phyloP scores from a whole-genome alignment of 805 yeast genomes.

The Spathaspora hagerdaliae region DNA sequence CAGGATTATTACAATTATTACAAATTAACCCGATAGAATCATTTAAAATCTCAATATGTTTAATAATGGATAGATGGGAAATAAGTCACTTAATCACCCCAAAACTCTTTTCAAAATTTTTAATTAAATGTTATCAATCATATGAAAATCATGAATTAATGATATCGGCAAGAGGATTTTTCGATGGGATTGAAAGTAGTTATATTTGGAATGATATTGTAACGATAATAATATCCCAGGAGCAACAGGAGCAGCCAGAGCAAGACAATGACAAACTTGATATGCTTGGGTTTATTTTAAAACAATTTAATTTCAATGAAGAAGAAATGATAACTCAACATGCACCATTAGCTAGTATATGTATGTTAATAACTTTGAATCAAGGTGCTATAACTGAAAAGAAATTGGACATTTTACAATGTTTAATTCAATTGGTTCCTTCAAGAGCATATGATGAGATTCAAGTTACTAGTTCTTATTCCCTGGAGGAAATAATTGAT shows the following conservation, averaged over 20 bases:
- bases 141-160: constrained; percentile 41
- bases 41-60: constrained; percentile 56
- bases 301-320: constrained; percentile 70
- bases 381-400: constrained; percentile 6
- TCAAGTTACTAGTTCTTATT: background rate
- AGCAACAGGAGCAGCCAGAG: constrained; percentile 1
- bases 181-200: constrained; percentile 81
- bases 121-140: constrained; percentile 41
- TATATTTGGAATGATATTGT: constrained; percentile 71
- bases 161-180: constrained; percentile 61
- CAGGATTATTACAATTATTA: constrained; percentile 52
- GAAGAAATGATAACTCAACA: constrained; percentile 82
- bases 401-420: constrained; percentile 39
- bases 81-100: constrained; percentile 77
- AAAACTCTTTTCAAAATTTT: constrained; percentile 58
- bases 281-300: constrained; percentile 55
- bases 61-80: constrained; percentile 93
- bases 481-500: constrained; percentile 11
- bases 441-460: constrained; percentile 46
- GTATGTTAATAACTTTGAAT: constrained; percentile 28
- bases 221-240: constrained; percentile 33
- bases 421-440: constrained; percentile 54
- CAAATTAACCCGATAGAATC: constrained; percentile 40
- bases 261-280: constrained; percentile 26
- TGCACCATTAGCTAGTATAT: constrained; percentile 64